A percentile compares a stretch with the other conserved stretches of the same genome.
Evolutionary conservation across 345 rosid species (phyloP).

Genomic region (Hibiscus syriacus): DNA sequence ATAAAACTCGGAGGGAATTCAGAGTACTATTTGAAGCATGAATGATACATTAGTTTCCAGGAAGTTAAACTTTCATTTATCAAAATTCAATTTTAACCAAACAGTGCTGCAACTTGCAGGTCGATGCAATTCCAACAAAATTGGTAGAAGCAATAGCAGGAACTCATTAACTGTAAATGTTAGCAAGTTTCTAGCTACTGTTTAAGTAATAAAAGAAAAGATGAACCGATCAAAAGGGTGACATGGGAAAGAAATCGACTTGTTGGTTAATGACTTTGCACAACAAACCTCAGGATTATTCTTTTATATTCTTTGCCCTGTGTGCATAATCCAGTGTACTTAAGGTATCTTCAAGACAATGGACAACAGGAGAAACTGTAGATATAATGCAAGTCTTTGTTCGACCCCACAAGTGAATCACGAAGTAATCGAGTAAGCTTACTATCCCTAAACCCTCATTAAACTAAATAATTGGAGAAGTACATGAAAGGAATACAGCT

Average conservation of each 20-base stretch:
- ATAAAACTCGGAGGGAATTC: not conserved
- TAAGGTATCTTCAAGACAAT: slow-evolving; percentile 89
- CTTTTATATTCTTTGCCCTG: slow-evolving; percentile 87
- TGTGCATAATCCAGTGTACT: slow-evolving; percentile 97
- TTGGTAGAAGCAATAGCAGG: not conserved
- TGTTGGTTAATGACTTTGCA: not conserved
- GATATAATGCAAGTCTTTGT: slow-evolving; percentile 98
- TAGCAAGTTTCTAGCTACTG: not conserved
- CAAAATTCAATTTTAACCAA: not conserved
- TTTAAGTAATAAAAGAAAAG: not conserved
- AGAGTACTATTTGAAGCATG: not conserved
- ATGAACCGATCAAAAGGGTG: not conserved
- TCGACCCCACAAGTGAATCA: slow-evolving; percentile 98
- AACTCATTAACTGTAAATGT: not conserved
- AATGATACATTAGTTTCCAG: not conserved
- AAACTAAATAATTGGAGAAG: too few species aligned
- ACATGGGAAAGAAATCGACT: not conserved
- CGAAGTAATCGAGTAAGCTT: slow-evolving; percentile 91
- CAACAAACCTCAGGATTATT: slow-evolving; percentile 92
- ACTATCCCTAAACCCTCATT: slow-evolving; percentile 68
- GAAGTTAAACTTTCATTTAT: not conserved
- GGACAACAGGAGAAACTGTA: slow-evolving; percentile 98
- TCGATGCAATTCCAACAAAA: not conserved
- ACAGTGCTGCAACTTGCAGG: not conserved
- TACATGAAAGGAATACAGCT: too few species aligned